A percentile compares a stretch with the other conserved stretches of the same genome.
Conservation (phyloP, 2,329 filamentous ascomycete genomes). For the Monilinia vaccinii-corymbosi region DNA sequence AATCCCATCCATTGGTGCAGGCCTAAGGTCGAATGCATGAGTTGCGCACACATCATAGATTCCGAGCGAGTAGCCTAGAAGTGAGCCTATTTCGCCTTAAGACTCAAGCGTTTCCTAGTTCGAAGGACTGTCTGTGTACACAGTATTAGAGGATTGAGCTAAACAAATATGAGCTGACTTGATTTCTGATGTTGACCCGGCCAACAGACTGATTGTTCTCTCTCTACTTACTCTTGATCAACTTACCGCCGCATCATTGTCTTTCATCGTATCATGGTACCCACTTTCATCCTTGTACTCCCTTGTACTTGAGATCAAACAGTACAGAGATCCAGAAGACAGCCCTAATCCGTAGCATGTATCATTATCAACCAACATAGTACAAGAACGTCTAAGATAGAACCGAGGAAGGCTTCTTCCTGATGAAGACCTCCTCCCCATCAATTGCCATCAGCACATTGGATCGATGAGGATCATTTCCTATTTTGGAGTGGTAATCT, state of each 20-base stretch:
- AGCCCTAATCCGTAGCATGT: not conserved
- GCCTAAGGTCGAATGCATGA: not conserved
- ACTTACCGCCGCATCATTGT: not conserved
- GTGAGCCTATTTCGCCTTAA: not conserved
- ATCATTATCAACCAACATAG: not conserved
- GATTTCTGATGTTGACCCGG: not conserved
- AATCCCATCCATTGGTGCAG: not conserved
- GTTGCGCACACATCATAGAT: not conserved
- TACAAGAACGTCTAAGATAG: not conserved
- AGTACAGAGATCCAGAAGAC: not conserved
- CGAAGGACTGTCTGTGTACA: not conserved
- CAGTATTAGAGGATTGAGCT: not conserved
- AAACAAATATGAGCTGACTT: not conserved
- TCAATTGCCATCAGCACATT: not conserved
- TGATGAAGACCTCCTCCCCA: not conserved
- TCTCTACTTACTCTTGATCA: not conserved
- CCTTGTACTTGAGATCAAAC: not conserved
- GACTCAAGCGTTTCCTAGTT: not conserved
- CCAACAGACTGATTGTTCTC: not conserved
- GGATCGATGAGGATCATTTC: not conserved
- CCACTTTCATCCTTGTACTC: not conserved
- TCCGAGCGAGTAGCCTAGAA: not conserved
- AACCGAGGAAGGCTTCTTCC: not conserved
- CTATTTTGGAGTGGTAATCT: conserved; percentile 1
- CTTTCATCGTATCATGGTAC: not conserved